Evolutionary conservation across 129 eudicot species (phyloP).

Genomic region (Flaveria trinervia): DNA sequence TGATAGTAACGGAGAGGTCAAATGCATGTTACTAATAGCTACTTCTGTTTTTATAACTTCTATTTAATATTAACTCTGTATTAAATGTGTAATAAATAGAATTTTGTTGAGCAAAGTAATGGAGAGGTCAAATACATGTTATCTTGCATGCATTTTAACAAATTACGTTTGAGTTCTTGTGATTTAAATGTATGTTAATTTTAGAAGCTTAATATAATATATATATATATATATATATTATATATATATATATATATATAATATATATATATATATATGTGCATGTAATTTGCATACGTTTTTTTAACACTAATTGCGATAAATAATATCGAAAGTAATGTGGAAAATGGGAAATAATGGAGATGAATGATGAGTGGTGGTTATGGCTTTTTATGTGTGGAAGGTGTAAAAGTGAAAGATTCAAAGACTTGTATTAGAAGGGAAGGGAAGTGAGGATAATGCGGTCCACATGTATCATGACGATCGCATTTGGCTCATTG

Average conservation of each 20-base stretch:
- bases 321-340: neutral
- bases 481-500: slow-evolving; percentile 16
- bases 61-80: no score
- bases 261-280: neutral
- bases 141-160: neutral
- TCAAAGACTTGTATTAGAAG: slow-evolving; percentile 33
- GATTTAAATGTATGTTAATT: neutral
- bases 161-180: neutral
- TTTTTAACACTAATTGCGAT: neutral
- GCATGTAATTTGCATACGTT: neutral
- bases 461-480: slow-evolving; percentile 33
- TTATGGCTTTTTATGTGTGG: slow-evolving; percentile 34
- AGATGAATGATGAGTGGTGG: slow-evolving; percentile 21
- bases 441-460: slow-evolving; percentile 26
- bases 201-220: neutral
- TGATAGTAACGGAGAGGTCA: no score
- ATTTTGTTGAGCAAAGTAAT: neutral
- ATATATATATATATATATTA: no score
- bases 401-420: slow-evolving; percentile 29
- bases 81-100: neutral
- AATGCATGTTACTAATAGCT: no score
- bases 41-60: no score
- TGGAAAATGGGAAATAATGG: neutral
- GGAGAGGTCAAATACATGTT: neutral
- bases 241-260: no score